Base-by-base conservation (phyloP, 768 basidiomycete genomes). In the Leucocoprinus sp. region DNA sequence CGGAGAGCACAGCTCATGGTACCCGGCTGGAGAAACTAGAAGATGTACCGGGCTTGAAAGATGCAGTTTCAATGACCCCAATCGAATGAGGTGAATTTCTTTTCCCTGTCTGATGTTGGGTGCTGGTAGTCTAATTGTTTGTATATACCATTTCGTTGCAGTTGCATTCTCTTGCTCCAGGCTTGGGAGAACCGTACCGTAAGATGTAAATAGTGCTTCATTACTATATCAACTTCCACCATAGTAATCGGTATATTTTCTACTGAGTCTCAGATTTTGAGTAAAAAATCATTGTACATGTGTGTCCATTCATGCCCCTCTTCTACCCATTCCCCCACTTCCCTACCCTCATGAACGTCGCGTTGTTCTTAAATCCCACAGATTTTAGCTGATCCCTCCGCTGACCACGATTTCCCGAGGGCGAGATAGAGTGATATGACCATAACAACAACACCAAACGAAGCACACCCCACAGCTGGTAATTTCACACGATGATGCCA, bases 391-490 rank as follows among this genome's bases (percentile, higher is more conserved):
- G 76, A 69, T 44, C 84, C 84, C 56, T 81, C 78, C 11, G 68
- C 68, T 34, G 78, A 81, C 84, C 84, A 93, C 37, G 80, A 76
- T 62, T 92, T 92, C 4, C 71, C 66, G 19, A 96, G 62, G 7
- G 89, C 87, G 34, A 93, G 68, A 45, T 77, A 74, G 17, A 93
- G 72, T 27, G 86, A 93, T 33, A 87, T 78, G 9, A 72, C 57
- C 79, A 95, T 80, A 23, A 91, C 90, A 26, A 82, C 37, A 9
- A 76, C 43, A 2, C 93, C 93, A 56, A 96, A 97, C 2, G 59
- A 54, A 2, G 76, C 78, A 57, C 91, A 95, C 3, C 64, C 51
- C 19, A 81, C 67, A 0, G 93, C 88, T 2, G 87, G 88, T 19
- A 93, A 65, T 57, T 88, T 90, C 28, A 74, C 60, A 17, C 80